Evolutionary conservation across 352 stramenopile genomes (phyloP).

Genomic region (Chrysophaeum taylorii): DNA sequence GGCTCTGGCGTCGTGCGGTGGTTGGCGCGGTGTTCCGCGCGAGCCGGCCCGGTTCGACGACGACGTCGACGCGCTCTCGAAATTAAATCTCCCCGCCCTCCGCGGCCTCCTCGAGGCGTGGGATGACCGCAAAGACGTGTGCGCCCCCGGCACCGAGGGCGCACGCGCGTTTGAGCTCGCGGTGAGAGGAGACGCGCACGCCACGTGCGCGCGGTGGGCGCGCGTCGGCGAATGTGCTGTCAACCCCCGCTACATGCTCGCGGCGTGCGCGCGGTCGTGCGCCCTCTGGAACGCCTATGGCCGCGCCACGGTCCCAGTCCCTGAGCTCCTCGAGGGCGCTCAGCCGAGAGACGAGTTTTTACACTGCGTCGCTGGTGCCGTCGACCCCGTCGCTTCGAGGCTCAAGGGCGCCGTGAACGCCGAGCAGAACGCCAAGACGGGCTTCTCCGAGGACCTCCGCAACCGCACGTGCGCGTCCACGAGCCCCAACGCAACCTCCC

Average conservation of each 20-base stretch:
- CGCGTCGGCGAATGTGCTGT: not conserved
- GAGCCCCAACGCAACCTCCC: slow-evolving; percentile 30
- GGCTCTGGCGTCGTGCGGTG: not conserved
- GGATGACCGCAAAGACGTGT: not conserved
- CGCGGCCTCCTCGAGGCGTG: not conserved
- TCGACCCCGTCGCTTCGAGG: slow-evolving; percentile 34
- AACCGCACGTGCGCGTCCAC: slow-evolving; percentile 50
- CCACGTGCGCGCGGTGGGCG: not conserved
- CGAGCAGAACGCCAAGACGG: slow-evolving; percentile 39
- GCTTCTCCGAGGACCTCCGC: slow-evolving; percentile 35
- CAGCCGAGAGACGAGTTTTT: not conserved
- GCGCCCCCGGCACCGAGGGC: no score
- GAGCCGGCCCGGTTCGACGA: not conserved
- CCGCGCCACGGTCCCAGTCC: not conserved
- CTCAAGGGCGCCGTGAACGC: slow-evolving; percentile 34
- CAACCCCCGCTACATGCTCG: slow-evolving; percentile 7
- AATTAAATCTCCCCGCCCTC: no score
- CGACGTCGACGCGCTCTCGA: no score
- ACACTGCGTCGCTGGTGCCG: not conserved
- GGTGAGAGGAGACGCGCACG: not conserved
- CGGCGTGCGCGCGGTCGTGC: not conserved
- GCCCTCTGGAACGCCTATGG: not conserved
- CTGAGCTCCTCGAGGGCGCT: no score
- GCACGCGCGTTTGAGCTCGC: not conserved
- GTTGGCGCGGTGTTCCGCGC: not conserved